A percentile compares a stretch with the other conserved stretches of the same genome.
phyloP scores from a whole-genome alignment of 1,139 yeast genomes.

The Hemisphaericaspora xylanilytica region DNA sequence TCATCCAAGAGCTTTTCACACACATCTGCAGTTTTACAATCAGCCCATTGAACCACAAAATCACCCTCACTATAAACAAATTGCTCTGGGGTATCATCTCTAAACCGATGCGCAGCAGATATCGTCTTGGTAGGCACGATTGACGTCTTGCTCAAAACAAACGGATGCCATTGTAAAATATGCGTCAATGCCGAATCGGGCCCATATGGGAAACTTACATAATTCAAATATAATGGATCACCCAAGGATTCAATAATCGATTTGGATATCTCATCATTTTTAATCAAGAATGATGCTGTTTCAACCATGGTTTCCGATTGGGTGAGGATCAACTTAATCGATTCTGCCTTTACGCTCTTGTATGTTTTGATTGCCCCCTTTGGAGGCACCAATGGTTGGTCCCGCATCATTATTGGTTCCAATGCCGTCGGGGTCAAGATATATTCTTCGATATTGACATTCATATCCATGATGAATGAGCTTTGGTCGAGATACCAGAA shows the following conservation, averaged over 20 bases:
- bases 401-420: conserved; percentile 57
- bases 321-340: conserved; percentile 59
- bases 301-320: conserved; percentile 63
- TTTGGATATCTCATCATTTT: conserved; percentile 61
- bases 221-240: conserved; percentile 65
- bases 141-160: conserved; percentile 65
- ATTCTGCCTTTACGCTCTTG: conserved; percentile 52
- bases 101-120: conserved; percentile 26
- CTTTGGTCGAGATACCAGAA: conserved; percentile 83
- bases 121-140: conserved; percentile 58
- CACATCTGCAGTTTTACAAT: conserved; percentile 44
- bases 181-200: conserved; percentile 75
- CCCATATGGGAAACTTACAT: conserved; percentile 57
- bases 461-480: conserved; percentile 65
- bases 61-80: conserved; percentile 58
- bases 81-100: conserved; percentile 32
- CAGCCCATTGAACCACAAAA: conserved; percentile 58
- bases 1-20: conserved; percentile 52
- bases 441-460: conserved; percentile 54
- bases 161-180: conserved; percentile 91
- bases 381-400: conserved; percentile 68
- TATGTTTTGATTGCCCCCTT: conserved; percentile 70
- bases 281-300: conserved; percentile 65
- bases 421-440: conserved; percentile 56
- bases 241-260: conserved; percentile 74